Evolutionary conservation across 164 flowering plant genomes (phyloP).

Genomic region (Piper longum): DNA sequence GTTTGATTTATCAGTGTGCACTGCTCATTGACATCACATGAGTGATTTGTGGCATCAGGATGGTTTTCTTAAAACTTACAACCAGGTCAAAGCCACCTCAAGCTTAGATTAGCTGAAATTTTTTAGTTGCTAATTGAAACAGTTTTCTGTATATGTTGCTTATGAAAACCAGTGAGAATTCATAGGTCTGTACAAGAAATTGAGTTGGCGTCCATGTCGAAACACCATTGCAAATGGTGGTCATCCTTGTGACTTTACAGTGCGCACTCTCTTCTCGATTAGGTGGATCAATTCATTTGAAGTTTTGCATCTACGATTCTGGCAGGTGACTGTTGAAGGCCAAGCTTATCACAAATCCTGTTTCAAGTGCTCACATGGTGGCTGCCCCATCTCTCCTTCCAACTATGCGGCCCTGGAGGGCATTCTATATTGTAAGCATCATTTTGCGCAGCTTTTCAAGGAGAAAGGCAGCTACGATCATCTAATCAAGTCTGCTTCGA

Average conservation of each 20-base stretch:
- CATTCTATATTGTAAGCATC: conserved; percentile 88
- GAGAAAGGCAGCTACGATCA: conserved; percentile 98
- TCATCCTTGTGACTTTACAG: too few species aligned
- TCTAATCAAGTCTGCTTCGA: conserved; percentile 71
- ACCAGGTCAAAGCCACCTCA: too few species aligned
- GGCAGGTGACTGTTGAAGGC: conserved; percentile 87
- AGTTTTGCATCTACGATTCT: neutral
- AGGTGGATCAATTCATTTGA: neutral
- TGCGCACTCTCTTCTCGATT: neutral
- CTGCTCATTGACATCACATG: too few species aligned
- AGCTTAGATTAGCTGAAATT: too few species aligned
- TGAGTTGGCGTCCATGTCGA: neutral
- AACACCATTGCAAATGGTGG: neutral
- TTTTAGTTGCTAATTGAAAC: too few species aligned
- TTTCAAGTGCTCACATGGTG: conserved; percentile 96
- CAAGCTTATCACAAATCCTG: conserved; percentile 85
- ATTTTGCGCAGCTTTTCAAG: conserved; percentile 93
- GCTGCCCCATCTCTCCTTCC: conserved; percentile 78
- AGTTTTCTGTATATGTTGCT: too few species aligned
- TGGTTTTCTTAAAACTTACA: too few species aligned
- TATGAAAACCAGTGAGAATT: too few species aligned
- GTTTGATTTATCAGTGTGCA: too few species aligned
- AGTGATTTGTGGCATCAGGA: too few species aligned
- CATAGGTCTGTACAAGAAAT: too few species aligned
- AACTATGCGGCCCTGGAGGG: conserved; percentile 96